phyloP scores from a whole-genome alignment of 169 alveolate genomes.

The Miamiensis avidus region DNA sequence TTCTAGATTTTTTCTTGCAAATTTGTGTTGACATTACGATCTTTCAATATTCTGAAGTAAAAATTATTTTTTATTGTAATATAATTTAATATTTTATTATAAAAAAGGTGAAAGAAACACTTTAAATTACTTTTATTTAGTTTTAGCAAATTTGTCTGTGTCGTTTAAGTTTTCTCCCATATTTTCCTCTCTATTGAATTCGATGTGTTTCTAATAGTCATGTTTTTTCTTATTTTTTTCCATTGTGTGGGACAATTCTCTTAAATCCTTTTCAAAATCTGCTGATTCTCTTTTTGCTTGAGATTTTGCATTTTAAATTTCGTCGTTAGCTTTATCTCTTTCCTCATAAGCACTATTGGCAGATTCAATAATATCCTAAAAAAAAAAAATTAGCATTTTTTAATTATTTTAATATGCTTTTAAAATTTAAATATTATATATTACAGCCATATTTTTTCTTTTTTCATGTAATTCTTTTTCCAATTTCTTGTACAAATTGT shows the following conservation, averaged over 20 bases:
- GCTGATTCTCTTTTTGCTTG: slow-evolving; percentile 79
- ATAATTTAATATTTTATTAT: no score
- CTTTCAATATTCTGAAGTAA: slow-evolving; percentile 46
- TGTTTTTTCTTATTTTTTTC: slow-evolving; percentile 69
- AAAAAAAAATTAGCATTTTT: no score
- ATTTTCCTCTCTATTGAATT: slow-evolving; percentile 54
- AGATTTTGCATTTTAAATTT: slow-evolving; percentile 69
- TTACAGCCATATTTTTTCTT: slow-evolving; percentile 80
- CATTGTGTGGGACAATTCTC: slow-evolving; percentile 75
- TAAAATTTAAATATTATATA: slow-evolving; percentile 2
- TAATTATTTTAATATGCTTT: no score
- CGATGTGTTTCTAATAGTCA: slow-evolving; percentile 70
- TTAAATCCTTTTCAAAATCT: slow-evolving; percentile 81
- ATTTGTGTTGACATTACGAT: slow-evolving; percentile 38
- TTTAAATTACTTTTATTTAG: slow-evolving; percentile 22
- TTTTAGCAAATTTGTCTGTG: slow-evolving; percentile 48
- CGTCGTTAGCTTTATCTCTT: slow-evolving; percentile 86
- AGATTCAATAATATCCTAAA: slow-evolving; percentile 73
- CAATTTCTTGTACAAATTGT: slow-evolving; percentile 81
- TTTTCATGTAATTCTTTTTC: slow-evolving; percentile 86
- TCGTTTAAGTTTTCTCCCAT: slow-evolving; percentile 45
- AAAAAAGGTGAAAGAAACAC: no score
- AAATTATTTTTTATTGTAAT: slow-evolving; percentile 33
- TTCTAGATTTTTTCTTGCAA: slow-evolving; percentile 61
- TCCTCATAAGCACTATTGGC: slow-evolving; percentile 88